These are phyloP conservation scores for Eleusine indica DNA, from an alignment of 176 grass and related monocot genomes.

Conservation along the genomic window DNA sequence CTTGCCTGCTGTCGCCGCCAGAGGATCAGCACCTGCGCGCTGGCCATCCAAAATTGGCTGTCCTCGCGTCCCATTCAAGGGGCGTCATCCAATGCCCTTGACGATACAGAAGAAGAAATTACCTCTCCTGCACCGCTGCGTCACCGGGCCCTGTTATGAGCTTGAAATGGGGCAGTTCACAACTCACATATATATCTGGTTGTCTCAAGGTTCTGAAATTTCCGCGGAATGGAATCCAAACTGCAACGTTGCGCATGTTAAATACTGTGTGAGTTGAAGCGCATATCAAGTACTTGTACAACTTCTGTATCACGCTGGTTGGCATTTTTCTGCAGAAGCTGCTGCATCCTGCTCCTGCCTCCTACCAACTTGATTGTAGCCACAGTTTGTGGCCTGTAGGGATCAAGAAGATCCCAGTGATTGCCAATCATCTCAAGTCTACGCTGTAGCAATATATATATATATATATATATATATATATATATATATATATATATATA, in stretches of 20 bases:
- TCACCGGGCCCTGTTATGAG: background rate
- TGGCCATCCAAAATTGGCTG: conserved; percentile 4
- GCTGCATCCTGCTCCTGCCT: background rate
- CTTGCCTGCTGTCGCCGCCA: background rate
- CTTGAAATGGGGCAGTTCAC: background rate
- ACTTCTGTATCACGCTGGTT: background rate
- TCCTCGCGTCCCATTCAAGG: background rate
- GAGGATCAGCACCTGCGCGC: background rate
- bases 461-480: too few species aligned
- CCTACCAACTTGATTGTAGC: background rate
- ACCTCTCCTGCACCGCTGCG: background rate
- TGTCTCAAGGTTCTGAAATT: background rate
- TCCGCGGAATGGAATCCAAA: background rate
- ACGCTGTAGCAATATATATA: too few species aligned
- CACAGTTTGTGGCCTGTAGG: conserved; percentile 13
- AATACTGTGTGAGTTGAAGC: conserved; percentile 7
- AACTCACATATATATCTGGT: background rate
- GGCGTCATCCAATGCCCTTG: conserved; percentile 25
- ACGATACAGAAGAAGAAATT: background rate
- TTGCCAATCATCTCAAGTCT: too few species aligned
- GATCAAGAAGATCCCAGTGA: background rate
- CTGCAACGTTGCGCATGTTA: background rate
- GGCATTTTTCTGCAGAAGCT: background rate
- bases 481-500: too few species aligned
- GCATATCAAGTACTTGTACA: background rate